A percentile compares a stretch with the other conserved stretches of the same genome.
Evolutionary conservation across 257 asterid genomes (phyloP).

Genomic region (Capsicum pubescens): DNA sequence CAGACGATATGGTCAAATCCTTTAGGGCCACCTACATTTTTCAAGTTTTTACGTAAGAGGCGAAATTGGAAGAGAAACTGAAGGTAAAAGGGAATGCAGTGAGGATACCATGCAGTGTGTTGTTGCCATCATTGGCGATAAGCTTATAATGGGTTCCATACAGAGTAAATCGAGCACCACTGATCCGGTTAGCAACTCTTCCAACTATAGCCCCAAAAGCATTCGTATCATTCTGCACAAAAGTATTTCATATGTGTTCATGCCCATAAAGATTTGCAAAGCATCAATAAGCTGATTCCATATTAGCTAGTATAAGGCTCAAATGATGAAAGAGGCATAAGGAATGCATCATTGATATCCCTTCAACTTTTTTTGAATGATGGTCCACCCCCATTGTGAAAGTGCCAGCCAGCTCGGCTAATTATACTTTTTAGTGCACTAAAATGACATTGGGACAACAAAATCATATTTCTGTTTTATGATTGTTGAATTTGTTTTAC

Average conservation of each 20-base stretch:
- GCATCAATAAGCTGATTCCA: neutral
- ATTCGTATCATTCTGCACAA: constrained; percentile 50
- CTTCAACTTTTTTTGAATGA: neutral
- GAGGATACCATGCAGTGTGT: constrained; percentile 29
- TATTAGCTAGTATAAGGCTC: neutral
- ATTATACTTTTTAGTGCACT: neutral
- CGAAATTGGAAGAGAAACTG: neutral
- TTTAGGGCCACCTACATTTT: constrained; percentile 24
- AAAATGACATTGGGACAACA: neutral
- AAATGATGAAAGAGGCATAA: no score
- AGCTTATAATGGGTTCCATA: constrained; percentile 30
- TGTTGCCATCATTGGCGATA: constrained; percentile 27
- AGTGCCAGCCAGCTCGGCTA: neutral
- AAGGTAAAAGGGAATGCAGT: neutral
- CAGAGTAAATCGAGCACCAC: constrained; percentile 31
- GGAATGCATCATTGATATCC: no score
- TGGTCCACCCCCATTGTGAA: neutral
- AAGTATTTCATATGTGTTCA: neutral
- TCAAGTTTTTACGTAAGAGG: neutral
- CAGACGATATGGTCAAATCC: constrained; percentile 27
- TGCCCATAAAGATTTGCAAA: neutral
- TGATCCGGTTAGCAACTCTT: constrained; percentile 33
- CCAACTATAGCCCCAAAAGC: constrained; percentile 33
- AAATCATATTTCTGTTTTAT: neutral
- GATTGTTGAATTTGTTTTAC: neutral